These are phyloP conservation scores for Boletellus ananas DNA, from an alignment of 768 basidiomycete genomes.

Conservation along the genomic window DNA sequence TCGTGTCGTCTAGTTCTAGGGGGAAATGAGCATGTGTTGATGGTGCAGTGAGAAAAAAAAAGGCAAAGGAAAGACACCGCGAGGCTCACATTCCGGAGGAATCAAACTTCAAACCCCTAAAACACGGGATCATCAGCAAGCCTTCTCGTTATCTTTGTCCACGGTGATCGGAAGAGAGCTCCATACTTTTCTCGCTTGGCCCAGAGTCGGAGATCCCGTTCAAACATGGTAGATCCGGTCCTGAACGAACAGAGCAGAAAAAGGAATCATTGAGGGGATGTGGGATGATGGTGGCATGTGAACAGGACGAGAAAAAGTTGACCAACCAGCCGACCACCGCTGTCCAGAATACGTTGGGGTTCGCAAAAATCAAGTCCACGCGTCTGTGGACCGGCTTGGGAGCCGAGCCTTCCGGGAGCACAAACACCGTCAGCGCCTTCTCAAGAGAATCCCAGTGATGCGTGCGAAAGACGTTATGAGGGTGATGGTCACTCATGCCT, in stretches of 20 bases:
- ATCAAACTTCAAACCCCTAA: slow-evolving; percentile 79
- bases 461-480: slow-evolving; percentile 49
- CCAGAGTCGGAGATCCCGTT: slow-evolving; percentile 76
- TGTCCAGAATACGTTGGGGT: slow-evolving; percentile 78
- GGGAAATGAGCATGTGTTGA: neutral
- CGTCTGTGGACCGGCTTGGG: slow-evolving; percentile 53
- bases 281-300: no score
- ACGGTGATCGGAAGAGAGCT: neutral
- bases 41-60: neutral
- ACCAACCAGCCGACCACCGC: slow-evolving; percentile 82
- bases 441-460: slow-evolving; percentile 79
- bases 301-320: no score
- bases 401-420: slow-evolving; percentile 43
- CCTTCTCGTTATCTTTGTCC: neutral
- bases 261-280: no score
- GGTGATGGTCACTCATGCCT: slow-evolving; percentile 63
- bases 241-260: slow-evolving; percentile 31
- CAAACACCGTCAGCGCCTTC: slow-evolving; percentile 79
- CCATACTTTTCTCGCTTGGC: slow-evolving; percentile 58
- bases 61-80: neutral
- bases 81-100: slow-evolving; percentile 68
- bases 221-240: slow-evolving; percentile 89
- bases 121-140: slow-evolving; percentile 1
- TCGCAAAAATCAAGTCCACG: slow-evolving; percentile 80
- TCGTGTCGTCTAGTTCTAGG: slow-evolving; percentile 54